Conservation (phyloP, 139 green algal genomes). For the Protoeuglena noctilucae region DNA sequence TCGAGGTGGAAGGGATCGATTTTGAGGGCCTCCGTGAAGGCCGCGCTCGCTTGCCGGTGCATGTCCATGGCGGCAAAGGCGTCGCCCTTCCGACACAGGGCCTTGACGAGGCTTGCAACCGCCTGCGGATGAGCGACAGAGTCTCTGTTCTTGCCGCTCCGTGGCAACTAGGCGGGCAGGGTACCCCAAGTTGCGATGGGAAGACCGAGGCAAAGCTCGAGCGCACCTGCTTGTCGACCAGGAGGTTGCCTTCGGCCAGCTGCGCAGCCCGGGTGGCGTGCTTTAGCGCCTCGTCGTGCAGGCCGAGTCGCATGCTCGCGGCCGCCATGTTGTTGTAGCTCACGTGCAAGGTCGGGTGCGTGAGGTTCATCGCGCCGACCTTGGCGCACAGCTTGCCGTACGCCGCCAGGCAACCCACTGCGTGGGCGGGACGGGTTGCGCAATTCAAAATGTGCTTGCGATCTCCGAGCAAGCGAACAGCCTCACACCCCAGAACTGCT, state of each 20-base stretch:
- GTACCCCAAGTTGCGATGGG: too few relatives aligned
- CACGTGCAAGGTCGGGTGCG: conserved; percentile 14
- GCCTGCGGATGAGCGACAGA: too few relatives aligned
- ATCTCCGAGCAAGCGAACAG: not conserved
- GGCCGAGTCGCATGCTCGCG: conserved; percentile 31
- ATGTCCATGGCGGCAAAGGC: conserved; percentile 32
- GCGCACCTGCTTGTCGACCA: too few relatives aligned
- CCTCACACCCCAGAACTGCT: too few relatives aligned
- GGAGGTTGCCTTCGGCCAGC: conserved; percentile 18
- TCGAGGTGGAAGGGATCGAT: conserved; percentile 33
- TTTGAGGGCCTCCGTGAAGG: conserved; percentile 24
- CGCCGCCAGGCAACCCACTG: not conserved
- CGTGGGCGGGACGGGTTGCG: not conserved
- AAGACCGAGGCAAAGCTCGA: too few relatives aligned
- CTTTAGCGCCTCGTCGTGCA: conserved; percentile 16
- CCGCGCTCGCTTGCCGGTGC: conserved; percentile 15
- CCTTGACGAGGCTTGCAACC: conserved; percentile 26
- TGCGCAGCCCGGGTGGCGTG: conserved; percentile 15
- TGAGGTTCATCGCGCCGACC: conserved; percentile 12
- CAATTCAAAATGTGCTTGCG: not conserved
- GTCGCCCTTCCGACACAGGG: conserved; percentile 28
- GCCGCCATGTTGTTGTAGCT: conserved; percentile 25
- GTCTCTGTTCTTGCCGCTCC: too few relatives aligned
- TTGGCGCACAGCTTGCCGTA: conserved; percentile 19
- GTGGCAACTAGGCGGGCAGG: too few relatives aligned